These are phyloP conservation scores for Dendrobium nobile DNA, from an alignment of 106 monocot genomes.

Conservation along the genomic window DNA sequence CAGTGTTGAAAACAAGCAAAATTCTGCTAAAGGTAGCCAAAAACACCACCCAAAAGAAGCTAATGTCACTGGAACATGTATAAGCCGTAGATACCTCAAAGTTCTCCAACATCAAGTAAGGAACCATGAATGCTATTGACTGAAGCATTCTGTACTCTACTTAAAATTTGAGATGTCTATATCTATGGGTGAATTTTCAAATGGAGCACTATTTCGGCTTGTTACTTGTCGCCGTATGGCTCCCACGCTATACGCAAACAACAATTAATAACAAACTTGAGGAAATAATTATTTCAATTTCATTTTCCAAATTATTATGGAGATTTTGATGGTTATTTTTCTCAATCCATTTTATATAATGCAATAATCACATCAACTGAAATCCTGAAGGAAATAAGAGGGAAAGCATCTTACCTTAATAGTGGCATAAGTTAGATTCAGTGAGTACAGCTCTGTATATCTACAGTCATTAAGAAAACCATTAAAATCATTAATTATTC, in stretches of 20 bases:
- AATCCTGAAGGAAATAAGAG: too few relatives aligned
- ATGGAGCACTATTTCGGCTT: background rate
- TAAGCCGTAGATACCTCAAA: conserved; percentile 36
- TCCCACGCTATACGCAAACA: background rate
- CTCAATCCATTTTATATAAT: background rate
- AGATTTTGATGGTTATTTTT: background rate
- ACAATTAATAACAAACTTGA: background rate
- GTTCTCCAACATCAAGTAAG: conserved; percentile 70
- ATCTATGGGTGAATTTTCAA: too few relatives aligned
- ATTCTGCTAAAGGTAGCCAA: background rate
- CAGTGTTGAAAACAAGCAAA: background rate
- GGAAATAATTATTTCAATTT: background rate
- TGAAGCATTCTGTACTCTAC: conserved; percentile 27
- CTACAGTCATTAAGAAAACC: background rate
- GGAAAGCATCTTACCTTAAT: background rate
- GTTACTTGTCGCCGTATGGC: background rate
- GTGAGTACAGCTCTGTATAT: background rate
- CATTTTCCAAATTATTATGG: background rate
- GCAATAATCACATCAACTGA: background rate
- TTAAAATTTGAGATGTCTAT: too few relatives aligned
- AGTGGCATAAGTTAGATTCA: conserved; percentile 7
- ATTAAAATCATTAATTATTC: background rate
- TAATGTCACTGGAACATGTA: background rate
- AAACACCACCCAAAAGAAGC: background rate
- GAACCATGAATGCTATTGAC: conserved; percentile 74